Evolutionary conservation across 2,329 filamentous ascomycete genomes (phyloP), one percentile per base, ranked within the genome.

Genomic region (Colletotrichum sp.): DNA sequence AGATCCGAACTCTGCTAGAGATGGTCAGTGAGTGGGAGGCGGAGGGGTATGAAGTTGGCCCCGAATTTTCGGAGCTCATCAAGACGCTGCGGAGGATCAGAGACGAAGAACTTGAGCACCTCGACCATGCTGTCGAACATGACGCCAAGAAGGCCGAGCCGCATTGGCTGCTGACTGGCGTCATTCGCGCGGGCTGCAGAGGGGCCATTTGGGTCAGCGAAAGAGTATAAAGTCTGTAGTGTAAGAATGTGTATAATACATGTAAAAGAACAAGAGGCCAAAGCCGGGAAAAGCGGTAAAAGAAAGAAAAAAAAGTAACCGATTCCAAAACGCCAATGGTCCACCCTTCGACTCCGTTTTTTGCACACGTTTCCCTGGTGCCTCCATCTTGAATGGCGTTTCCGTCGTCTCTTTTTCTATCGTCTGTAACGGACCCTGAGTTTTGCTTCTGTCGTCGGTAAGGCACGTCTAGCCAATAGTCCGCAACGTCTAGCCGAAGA

Each of bases 101-200:
- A 28, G 97, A 99, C 83, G 97, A 99, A 86, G 97, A 99, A 86
- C 86, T 99, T 73, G 97, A 99, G 88, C 97, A 99, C 88, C 86
- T 99, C 79, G 97, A 99, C 84, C 95, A 98, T 86, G 97, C 97
- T 1, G 94, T 99, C 24, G 94, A 97, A 83, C 94, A 99, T 82
- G 96, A 99, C 86, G 94, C 96, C 4, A 95, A 97, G 85, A 92
- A 96, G 85, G 97, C 97, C 8, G 92, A 93, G 84, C 96, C 96
- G 34, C 96, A 99, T 84, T 96, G 96, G 88, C 86, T 98, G 71
- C 87, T 99, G 77, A 98, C 96, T 0, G 94, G 94, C 60, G 90
- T 96, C 9, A 98, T 99, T 80, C 90, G 96, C 70, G 92, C 94
- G n/a, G 97, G 97, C 2, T 99, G 97, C 84, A 91, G 95, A 77